Evolutionary conservation across 2,329 filamentous ascomycete genomes (phyloP).

Genomic region (Escovopsis sp.): DNA sequence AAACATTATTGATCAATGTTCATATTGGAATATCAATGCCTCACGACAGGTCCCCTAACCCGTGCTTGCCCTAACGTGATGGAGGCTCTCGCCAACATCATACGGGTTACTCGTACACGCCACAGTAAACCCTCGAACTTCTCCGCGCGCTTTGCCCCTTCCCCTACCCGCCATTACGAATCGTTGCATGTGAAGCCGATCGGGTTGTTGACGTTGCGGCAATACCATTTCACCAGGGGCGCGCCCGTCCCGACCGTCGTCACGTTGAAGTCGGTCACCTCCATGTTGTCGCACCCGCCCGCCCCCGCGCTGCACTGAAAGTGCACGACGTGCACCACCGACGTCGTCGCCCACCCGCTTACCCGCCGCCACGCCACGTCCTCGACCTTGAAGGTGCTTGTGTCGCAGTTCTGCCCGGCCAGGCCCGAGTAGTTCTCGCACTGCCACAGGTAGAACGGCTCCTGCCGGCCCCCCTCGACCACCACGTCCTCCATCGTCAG

Average conservation of each 20-base stretch:
- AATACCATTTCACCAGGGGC: constrained; percentile 12
- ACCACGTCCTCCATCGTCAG: constrained; percentile 18
- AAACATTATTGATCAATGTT: no score
- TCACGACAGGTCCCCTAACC: no score
- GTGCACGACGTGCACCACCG: constrained; percentile 12
- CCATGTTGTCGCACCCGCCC: constrained; percentile 17
- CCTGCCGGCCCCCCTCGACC: constrained; percentile 12
- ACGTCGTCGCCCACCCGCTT: constrained; percentile 14
- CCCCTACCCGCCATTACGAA: not conserved
- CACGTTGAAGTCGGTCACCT: constrained; percentile 13
- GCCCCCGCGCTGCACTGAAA: constrained; percentile 19
- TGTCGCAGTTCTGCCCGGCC: constrained; percentile 20
- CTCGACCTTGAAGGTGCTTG: constrained; percentile 17
- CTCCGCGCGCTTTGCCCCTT: no score
- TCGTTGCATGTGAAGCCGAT: constrained; percentile 13
- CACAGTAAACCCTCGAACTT: no score
- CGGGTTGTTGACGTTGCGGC: constrained; percentile 13
- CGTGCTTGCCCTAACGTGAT: no score
- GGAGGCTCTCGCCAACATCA: no score
- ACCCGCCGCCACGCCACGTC: constrained; percentile 15
- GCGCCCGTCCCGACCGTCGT: constrained; percentile 6
- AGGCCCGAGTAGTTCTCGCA: constrained; percentile 22
- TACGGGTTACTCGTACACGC: no score
- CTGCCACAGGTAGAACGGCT: constrained; percentile 21
- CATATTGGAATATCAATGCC: no score